Conservation (phyloP, 805 yeast genomes). For the Geotrichum ghanense region DNA sequence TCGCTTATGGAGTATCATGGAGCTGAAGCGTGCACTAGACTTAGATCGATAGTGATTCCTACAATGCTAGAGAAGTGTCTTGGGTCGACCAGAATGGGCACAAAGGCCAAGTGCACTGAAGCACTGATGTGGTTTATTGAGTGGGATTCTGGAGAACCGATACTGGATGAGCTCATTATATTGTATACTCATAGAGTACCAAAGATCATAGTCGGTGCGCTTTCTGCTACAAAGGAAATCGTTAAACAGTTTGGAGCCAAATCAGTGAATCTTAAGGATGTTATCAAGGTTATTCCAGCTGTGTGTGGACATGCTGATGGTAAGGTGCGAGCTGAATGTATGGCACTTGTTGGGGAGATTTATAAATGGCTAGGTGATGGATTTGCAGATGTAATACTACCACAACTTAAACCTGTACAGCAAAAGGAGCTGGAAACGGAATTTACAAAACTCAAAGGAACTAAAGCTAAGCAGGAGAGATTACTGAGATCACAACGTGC, state of each 20-base stretch:
- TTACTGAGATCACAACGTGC: constrained; percentile 38
- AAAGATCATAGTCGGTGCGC: constrained; percentile 61
- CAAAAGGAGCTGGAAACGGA: constrained; percentile 69
- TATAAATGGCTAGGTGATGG: constrained; percentile 64
- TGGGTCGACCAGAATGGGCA: constrained; percentile 61
- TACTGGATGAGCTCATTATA: constrained; percentile 58
- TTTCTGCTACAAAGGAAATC: constrained; percentile 44
- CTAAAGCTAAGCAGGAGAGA: constrained; percentile 36
- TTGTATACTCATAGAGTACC: constrained; percentile 58
- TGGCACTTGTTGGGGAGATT: constrained; percentile 53
- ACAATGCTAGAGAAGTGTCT: constrained; percentile 72
- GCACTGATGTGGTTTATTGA: constrained; percentile 55
- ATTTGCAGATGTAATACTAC: constrained; percentile 48
- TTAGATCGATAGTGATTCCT: constrained; percentile 12
- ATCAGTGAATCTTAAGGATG: constrained; percentile 43
- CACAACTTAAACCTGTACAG: constrained; percentile 80
- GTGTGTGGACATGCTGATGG: constrained; percentile 78
- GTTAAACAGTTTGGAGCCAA: constrained; percentile 52
- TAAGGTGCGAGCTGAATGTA: constrained; percentile 72
- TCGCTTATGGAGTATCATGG: constrained; percentile 50
- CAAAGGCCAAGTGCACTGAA: constrained; percentile 54
- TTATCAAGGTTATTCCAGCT: constrained; percentile 48
- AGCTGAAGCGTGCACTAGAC: constrained; percentile 25
- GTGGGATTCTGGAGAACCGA: constrained; percentile 50
- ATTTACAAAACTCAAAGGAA: constrained; percentile 39